Conservation (phyloP, 352 stramenopile genomes). For the Pelagophyceae sp. region DNA sequence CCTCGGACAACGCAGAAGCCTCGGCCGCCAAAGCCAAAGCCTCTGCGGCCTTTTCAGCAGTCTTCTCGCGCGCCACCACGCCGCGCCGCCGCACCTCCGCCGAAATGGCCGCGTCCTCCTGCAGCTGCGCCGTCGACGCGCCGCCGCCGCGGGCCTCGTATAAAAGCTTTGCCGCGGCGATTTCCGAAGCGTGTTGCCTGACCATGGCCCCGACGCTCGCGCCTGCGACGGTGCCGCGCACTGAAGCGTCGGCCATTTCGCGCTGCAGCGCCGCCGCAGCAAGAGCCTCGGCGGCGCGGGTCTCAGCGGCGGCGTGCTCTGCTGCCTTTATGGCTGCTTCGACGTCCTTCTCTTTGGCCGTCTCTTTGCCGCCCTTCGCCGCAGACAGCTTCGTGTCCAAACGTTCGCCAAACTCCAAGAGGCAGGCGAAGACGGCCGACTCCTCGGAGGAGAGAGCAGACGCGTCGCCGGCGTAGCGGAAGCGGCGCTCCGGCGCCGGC, state of each 20-base stretch:
- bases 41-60: not conserved
- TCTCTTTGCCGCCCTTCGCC: not conserved
- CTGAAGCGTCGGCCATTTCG: not conserved
- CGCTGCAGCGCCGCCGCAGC: not conserved
- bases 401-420: not conserved
- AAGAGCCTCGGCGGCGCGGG: not conserved
- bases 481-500: not conserved
- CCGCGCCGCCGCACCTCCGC: constrained; percentile 14
- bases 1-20: too few relatives aligned
- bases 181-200: not conserved
- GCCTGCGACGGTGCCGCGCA: not conserved
- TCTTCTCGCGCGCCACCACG: not conserved
- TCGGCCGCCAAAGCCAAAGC: too few relatives aligned
- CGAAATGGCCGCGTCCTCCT: not conserved
- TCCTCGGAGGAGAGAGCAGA: not conserved
- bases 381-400: not conserved
- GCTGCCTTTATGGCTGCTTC: not conserved
- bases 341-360: not conserved
- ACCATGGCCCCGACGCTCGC: not conserved
- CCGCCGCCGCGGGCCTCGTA: too few relatives aligned
- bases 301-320: not conserved
- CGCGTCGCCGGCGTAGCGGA: not conserved
- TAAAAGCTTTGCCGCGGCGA: not conserved
- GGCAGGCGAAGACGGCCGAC: not conserved
- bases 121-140: not conserved